Conservation (phyloP, 2,329 filamentous ascomycete genomes). For the Phoma sp. region DNA sequence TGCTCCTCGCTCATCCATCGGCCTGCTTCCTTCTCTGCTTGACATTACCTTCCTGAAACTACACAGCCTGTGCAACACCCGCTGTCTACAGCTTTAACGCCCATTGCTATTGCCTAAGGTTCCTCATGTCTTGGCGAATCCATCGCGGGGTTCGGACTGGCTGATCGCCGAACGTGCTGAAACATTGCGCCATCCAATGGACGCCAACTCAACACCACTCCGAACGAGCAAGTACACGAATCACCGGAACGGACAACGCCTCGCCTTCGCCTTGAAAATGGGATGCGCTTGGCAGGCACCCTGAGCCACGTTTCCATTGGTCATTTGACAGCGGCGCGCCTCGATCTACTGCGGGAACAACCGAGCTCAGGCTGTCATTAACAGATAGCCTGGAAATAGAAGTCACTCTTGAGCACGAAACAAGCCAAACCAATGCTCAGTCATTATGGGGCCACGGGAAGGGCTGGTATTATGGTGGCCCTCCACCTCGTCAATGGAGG, state of each 20-base stretch:
- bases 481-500: background rate
- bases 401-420: background rate
- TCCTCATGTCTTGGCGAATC: constrained; percentile 1
- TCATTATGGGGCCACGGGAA: background rate
- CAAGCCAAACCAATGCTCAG: constrained; percentile 2
- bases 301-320: background rate
- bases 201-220: background rate
- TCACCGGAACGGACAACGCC: constrained; percentile 6
- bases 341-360: background rate
- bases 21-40: background rate
- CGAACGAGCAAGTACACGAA: background rate
- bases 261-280: background rate
- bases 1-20: background rate
- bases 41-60: background rate
- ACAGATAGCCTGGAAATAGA: background rate
- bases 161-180: background rate
- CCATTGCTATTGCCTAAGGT: background rate
- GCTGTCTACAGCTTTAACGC: background rate
- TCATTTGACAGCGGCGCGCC: background rate
- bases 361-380: background rate
- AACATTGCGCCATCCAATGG: constrained; percentile 7
- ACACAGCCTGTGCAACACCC: background rate
- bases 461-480: background rate
- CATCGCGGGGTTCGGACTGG: constrained; percentile 5
- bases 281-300: background rate